Evolutionary conservation across 1,139 yeast genomes (phyloP).

Genomic region (Zygosaccharomyces sapae): DNA sequence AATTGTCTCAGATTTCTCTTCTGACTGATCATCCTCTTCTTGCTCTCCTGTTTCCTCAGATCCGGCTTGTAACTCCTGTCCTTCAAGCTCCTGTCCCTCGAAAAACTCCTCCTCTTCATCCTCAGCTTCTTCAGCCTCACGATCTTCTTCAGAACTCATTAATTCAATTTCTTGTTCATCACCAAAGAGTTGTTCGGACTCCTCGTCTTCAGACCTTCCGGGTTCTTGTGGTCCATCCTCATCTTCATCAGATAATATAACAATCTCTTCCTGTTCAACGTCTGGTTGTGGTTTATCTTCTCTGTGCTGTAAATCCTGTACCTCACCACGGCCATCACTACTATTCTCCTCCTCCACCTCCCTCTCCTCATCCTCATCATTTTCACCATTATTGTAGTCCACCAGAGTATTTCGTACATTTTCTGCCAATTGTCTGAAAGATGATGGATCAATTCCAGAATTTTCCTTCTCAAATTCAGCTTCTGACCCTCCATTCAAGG

Average conservation of each 20-base stretch:
- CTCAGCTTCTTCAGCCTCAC: conserved; percentile 7
- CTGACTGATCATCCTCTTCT: no score
- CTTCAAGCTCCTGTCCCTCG: conserved; percentile 1
- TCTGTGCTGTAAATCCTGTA: background rate
- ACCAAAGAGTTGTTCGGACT: background rate
- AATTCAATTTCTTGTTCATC: conserved; percentile 12
- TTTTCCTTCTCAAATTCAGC: background rate
- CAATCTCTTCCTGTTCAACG: conserved; percentile 9
- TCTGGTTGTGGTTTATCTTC: background rate
- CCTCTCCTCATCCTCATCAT: no score
- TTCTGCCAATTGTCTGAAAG: conserved; percentile 22
- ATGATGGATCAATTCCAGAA: conserved; percentile 15
- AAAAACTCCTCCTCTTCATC: conserved; percentile 5
- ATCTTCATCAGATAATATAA: conserved; percentile 12
- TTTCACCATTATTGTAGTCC: conserved; percentile 5
- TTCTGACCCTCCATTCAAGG: conserved; percentile 1
- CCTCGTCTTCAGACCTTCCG: conserved; percentile 1
- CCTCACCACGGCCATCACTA: no score
- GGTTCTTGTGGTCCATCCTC: background rate
- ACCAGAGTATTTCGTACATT: conserved; percentile 18
- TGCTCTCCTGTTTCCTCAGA: no score
- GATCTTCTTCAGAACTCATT: conserved; percentile 8
- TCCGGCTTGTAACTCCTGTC: conserved; percentile 2
- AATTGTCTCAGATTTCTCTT: no score
- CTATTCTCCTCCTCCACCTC: no score